Evolutionary conservation across 805 yeast species (phyloP), one percentile per base, ranked within the genome.

Genomic region (Lachancea dasiensis): DNA sequence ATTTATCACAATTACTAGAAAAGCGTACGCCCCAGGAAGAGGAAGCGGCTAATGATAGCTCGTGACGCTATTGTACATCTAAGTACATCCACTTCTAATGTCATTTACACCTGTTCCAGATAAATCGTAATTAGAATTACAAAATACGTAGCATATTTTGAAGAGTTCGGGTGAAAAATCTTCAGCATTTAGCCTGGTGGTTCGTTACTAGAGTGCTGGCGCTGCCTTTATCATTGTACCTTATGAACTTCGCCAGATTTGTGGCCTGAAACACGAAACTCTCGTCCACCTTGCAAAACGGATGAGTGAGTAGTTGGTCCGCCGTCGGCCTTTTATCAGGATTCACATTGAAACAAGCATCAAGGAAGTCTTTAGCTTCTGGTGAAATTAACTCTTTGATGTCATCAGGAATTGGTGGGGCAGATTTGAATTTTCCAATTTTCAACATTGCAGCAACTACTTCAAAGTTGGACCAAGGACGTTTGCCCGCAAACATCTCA

Each of bases 401-500:
- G 41, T 87, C 95, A n/a, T 83, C 89, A 0, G 96, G 95, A 34
- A 94, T 87, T 0, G 98, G 98, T 3, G 99, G 98, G 0, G 96
- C 94, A 35, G 80, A 72, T 53, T 86, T 82, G 20, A 87, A 76
- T 43, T 82, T 82, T 4, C 97, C 97, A 34, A 71, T 69, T 63
- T 87, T 85, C 60, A 85, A 82, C 72, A 92, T 85, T 3, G 97
- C 98, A 31, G 95, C 92, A 16, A 89, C 85, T 11, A 90, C 95
- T 31, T 90, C 97, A 48, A 84, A 80, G 44, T 92, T 86, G 1
- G 95, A 85, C 99, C 99, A 92, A 0, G 98, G 98, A 40, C 98
- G 68, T 49, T 87, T 77, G 1, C 97, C 98, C 0, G 96, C 96
- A 69, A 84, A 87, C 97, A 92, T 92, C 60, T 92, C 98, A 36